A percentile compares a stretch with the other conserved stretches of the same genome.
phyloP scores from a whole-genome alignment of 208 protist species.

The Leishmania amazonensis region DNA sequence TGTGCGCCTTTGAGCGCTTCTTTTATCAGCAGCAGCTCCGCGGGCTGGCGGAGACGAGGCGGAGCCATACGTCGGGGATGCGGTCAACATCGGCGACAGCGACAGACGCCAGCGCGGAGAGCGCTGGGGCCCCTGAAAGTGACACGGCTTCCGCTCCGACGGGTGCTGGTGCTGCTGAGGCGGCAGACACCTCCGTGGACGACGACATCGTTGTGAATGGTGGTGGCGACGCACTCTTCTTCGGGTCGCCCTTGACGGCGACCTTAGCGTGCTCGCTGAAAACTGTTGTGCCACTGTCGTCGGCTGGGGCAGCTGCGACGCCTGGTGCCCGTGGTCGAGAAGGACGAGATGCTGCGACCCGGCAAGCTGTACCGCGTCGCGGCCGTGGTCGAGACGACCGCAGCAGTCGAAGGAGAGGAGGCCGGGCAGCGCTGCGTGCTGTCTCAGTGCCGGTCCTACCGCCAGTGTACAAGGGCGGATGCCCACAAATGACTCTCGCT shows the following conservation, averaged over 20 bases:
- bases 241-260: constrained; percentile 21
- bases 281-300: background rate
- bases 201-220: constrained; percentile 11
- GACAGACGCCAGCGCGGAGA: background rate
- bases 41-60: background rate
- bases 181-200: background rate
- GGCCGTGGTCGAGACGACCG: background rate
- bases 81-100: background rate
- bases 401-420: background rate
- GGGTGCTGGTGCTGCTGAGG: background rate
- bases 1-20: constrained; percentile 52
- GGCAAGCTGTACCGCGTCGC: background rate
- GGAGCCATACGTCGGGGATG: background rate
- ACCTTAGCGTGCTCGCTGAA: background rate
- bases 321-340: background rate
- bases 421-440: constrained; percentile 28
- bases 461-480: constrained; percentile 25
- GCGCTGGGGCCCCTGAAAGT: background rate
- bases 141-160: too few species aligned
- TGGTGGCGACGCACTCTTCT: constrained; percentile 19
- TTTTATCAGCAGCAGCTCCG: constrained; percentile 62
- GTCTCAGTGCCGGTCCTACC: constrained; percentile 54
- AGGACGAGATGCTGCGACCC: background rate
- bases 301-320: background rate
- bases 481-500: constrained; percentile 5